Conservation (phyloP, 2,329 filamentous ascomycete genomes). For the Penicillium sp. region DNA sequence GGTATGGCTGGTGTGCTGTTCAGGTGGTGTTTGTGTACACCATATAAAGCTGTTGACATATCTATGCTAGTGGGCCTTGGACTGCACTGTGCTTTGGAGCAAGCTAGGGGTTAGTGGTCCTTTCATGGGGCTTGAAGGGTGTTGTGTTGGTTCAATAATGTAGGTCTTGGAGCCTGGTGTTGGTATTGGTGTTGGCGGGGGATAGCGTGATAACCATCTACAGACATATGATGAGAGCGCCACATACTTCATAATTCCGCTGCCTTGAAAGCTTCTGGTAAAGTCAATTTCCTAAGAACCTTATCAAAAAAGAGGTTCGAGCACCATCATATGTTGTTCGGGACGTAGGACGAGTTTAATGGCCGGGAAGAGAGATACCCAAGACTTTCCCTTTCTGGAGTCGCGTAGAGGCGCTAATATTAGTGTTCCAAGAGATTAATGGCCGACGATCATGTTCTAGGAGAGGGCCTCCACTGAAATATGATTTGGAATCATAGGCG, state of each 20-base stretch:
- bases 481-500: background rate
- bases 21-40: background rate
- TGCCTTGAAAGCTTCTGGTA: background rate
- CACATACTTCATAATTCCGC: background rate
- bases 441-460: background rate
- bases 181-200: background rate
- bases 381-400: background rate
- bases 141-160: background rate
- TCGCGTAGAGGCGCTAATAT: background rate
- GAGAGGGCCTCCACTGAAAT: background rate
- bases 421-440: background rate
- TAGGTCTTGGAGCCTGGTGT: background rate
- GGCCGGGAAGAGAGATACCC: background rate
- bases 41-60: background rate
- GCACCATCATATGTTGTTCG: no score
- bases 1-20: background rate
- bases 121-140: background rate
- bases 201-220: background rate
- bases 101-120: background rate
- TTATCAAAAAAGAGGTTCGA: background rate
- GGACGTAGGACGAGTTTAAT: background rate
- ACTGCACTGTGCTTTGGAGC: background rate
- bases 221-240: background rate
- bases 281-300: background rate
- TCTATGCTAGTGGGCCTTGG: background rate